Evolutionary conservation across 306 rosid genomes (phyloP).

Genomic region (Ormosia emarginata): DNA sequence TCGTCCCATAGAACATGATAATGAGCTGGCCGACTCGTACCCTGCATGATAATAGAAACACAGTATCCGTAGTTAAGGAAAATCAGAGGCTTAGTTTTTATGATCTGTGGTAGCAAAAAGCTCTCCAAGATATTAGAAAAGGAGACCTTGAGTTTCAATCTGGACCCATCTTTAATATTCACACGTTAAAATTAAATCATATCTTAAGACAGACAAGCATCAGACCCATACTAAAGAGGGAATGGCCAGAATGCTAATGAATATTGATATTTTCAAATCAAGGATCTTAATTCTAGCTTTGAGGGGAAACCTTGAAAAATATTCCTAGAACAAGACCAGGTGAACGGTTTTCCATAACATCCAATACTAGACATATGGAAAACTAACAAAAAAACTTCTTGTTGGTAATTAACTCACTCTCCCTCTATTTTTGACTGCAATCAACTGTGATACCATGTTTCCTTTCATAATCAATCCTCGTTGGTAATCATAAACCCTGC

Average conservation of each 20-base stretch:
- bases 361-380: neutral
- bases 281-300: neutral
- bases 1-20: constrained; percentile 96
- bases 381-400: neutral
- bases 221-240: neutral
- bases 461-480: neutral
- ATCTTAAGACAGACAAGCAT: neutral
- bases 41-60: constrained; percentile 40
- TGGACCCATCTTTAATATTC: neutral
- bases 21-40: constrained; percentile 93
- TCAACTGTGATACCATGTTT: neutral
- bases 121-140: neutral
- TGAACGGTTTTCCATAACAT: neutral
- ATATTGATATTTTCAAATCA: neutral
- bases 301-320: neutral
- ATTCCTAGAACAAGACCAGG: neutral
- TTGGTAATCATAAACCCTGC: neutral
- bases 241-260: neutral
- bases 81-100: neutral
- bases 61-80: neutral
- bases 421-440: neutral
- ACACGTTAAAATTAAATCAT: neutral
- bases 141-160: neutral
- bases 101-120: neutral
- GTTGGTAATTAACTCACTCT: neutral